Evolutionary conservation across 805 yeast species (phyloP).

Genomic region (Starmerella apis): DNA sequence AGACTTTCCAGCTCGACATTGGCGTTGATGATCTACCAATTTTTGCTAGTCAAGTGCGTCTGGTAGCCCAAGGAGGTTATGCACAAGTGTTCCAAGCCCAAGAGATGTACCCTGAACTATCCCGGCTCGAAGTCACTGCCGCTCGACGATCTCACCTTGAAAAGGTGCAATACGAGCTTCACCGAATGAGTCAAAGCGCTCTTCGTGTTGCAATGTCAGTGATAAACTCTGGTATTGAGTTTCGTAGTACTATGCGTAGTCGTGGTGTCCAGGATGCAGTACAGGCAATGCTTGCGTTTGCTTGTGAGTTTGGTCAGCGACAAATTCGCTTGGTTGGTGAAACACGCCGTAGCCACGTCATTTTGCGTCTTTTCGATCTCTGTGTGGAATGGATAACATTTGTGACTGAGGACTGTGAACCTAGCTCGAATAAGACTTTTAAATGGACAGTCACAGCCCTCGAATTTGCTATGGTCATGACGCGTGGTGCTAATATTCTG

Average conservation of each 20-base stretch:
- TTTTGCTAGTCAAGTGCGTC: conserved; percentile 55
- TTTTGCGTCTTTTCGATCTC: conserved; percentile 59
- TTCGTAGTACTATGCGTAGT: conserved; percentile 41
- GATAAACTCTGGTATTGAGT: conserved; percentile 47
- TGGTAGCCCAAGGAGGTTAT: conserved; percentile 63
- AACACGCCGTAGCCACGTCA: conserved; percentile 53
- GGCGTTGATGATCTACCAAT: conserved; percentile 30
- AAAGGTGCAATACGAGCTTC: conserved; percentile 62
- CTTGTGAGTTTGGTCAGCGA: conserved; percentile 70
- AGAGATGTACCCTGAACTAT: conserved; percentile 13
- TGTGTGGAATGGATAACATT: conserved; percentile 88
- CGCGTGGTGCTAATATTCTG: conserved; percentile 77
- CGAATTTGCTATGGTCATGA: conserved; percentile 92
- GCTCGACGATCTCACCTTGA: conserved; percentile 52
- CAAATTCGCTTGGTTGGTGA: conserved; percentile 56
- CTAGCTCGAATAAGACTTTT: conserved; percentile 82
- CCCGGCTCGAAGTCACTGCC: conserved; percentile 12
- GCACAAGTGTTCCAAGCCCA: conserved; percentile 37
- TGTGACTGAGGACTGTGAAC: conserved; percentile 87
- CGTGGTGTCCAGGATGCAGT: conserved; percentile 65
- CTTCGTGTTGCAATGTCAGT: conserved; percentile 57
- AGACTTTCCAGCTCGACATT: conserved; percentile 46
- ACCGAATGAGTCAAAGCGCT: conserved; percentile 52
- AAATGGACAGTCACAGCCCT: conserved; percentile 93
- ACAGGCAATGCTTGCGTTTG: conserved; percentile 62